These are phyloP conservation scores for Geotrichum cucujoidarum DNA, from an alignment of 1,139 yeast species.

Conservation along the genomic window DNA sequence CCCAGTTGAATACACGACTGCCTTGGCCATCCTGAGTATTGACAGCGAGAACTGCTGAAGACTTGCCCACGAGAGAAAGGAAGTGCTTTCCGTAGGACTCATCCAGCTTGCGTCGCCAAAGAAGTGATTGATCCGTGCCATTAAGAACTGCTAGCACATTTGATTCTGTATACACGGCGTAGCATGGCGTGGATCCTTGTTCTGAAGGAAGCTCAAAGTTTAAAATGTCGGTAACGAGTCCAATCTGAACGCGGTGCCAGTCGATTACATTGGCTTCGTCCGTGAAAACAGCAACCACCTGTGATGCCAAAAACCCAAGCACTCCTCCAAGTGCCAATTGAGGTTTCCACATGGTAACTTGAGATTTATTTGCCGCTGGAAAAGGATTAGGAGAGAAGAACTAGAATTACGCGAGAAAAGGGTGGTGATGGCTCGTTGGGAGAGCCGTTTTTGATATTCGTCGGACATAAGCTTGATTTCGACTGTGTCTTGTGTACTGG, in stretches of 20 bases:
- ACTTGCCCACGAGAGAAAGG: slow-evolving; percentile 1
- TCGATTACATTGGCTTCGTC: slow-evolving; percentile 35
- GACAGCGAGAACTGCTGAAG: background rate
- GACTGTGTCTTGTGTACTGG: too few relatives aligned
- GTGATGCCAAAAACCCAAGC: slow-evolving; percentile 7
- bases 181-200: background rate
- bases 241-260: slow-evolving; percentile 31
- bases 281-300: slow-evolving; percentile 27
- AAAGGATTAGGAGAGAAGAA: slow-evolving; percentile 4
- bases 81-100: background rate
- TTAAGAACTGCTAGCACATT: slow-evolving; percentile 26
- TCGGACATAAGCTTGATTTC: too few relatives aligned
- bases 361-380: too few relatives aligned
- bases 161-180: slow-evolving; percentile 20
- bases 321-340: slow-evolving; percentile 4
- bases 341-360: slow-evolving; percentile 4
- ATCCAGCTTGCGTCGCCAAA: slow-evolving; percentile 25
- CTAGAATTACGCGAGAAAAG: background rate
- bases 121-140: slow-evolving; percentile 24
- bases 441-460: too few relatives aligned
- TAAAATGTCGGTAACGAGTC: slow-evolving; percentile 22
- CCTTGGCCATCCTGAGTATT: background rate
- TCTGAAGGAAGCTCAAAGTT: slow-evolving; percentile 9
- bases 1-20: slow-evolving; percentile 11
- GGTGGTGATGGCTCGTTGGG: background rate